Evolutionary conservation across 768 basidiomycete species (phyloP), one percentile per base, ranked within the genome.

Genomic region (Hygrocybe punicea): DNA sequence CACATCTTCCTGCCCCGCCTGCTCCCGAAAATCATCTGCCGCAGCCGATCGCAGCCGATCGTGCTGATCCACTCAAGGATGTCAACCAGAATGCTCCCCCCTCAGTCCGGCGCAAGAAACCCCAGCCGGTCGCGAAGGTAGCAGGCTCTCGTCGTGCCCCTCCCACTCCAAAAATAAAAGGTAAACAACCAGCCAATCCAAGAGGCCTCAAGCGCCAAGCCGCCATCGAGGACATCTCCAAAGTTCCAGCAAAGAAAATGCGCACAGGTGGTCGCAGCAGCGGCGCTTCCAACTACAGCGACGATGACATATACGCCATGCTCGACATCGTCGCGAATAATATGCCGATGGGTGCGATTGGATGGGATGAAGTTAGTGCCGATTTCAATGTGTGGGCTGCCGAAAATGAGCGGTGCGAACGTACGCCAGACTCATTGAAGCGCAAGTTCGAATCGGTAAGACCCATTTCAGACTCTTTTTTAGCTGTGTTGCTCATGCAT

Each of bases 401-500:
- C 24, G 54, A 29, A 4, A 44, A 64, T 29, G 46, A 56, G 10
- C 52, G 48, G 16, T 58, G 58, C 19, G 36, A 48, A 14, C 57
- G 50, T 8, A 51, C 42, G n/a, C 19, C 48, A 17, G 60, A 60
- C 29, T 60, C 61, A 13, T 60, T 69, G 33, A 59, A 66, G 50
- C 65, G 55, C 1, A 67, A 65, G 56, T 69, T 55, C 48, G 67
- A 66, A n/a, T n/a, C n/a, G n/a, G n/a, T n/a, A n/a, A n/a, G n/a
- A n/a, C n/a, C n/a, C n/a, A n/a, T n/a, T n/a, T n/a, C n/a, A n/a
- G n/a, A n/a, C n/a, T n/a, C n/a, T n/a, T n/a, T n/a, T n/a, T n/a
- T n/a, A n/a, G n/a, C n/a, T n/a, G n/a, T n/a, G n/a, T n/a, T n/a
- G n/a, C n/a, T n/a, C n/a, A n/a, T n/a, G n/a, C n/a, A n/a, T n/a